Evolutionary conservation across 2,329 filamentous ascomycete species (phyloP).

Genomic region (Chaetomium strumarium): DNA sequence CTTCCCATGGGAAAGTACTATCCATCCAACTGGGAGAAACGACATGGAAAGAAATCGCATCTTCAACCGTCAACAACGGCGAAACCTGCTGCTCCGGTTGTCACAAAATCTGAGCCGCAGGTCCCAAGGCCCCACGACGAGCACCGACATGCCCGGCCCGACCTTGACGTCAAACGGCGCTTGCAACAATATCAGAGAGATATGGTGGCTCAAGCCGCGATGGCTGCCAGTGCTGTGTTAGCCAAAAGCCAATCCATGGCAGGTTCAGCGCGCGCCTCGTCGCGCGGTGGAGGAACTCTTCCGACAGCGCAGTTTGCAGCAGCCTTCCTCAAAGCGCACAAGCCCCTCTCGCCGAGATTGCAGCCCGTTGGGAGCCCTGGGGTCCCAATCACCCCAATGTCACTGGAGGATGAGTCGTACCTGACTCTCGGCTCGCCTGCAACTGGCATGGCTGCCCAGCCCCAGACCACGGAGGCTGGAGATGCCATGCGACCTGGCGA

Average conservation of each 20-base stretch:
- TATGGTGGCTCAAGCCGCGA: constrained; percentile 53
- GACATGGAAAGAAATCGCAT: constrained; percentile 20
- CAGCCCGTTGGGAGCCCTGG: constrained; percentile 50
- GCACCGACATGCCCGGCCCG: constrained; percentile 32
- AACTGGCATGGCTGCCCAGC: background rate
- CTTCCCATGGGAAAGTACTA: constrained; percentile 59
- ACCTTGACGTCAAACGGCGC: constrained; percentile 45
- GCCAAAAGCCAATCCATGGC: constrained; percentile 9
- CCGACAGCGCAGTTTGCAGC: constrained; percentile 13
- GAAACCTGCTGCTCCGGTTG: constrained; percentile 18
- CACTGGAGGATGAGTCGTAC: constrained; percentile 43
- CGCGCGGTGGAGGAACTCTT: background rate
- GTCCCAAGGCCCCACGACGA: constrained; percentile 25
- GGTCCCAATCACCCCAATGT: constrained; percentile 55
- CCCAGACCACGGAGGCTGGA: constrained; percentile 25
- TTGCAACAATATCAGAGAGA: constrained; percentile 55
- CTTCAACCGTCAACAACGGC: constrained; percentile 17
- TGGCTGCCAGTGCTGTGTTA: constrained; percentile 34
- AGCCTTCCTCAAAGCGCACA: constrained; percentile 31
- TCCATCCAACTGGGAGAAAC: constrained; percentile 53
- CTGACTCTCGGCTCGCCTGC: constrained; percentile 24
- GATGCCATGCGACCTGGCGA: constrained; percentile 31
- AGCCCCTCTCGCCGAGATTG: constrained; percentile 46
- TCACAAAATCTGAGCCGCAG: constrained; percentile 33
- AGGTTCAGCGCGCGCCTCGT: background rate